Conservation (phyloP, 78 protist genomes). For the Polysphondylium violaceum region DNA sequence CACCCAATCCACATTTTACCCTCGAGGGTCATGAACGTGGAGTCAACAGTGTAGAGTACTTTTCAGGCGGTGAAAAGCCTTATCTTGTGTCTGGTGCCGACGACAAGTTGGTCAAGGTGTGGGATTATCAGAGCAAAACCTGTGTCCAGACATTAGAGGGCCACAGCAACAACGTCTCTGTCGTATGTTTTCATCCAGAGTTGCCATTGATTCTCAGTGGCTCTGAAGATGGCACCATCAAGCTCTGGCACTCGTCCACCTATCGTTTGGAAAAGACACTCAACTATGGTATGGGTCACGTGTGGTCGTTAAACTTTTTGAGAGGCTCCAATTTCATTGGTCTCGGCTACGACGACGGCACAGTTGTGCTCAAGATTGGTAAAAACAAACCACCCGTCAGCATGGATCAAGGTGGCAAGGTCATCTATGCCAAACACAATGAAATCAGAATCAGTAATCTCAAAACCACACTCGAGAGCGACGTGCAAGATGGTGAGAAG, state of each 20-base stretch:
- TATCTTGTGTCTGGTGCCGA: constrained; percentile 93
- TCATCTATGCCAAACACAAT: constrained; percentile 91
- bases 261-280: constrained; percentile 95
- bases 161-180: constrained; percentile 95
- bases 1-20: constrained; percentile 94
- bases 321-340: constrained; percentile 90
- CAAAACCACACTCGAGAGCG: neutral
- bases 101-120: constrained; percentile 87
- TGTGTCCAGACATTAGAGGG: constrained; percentile 97
- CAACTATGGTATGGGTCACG: constrained; percentile 96
- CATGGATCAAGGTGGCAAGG: constrained; percentile 97
- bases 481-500: constrained; percentile 92
- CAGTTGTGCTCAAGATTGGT: constrained; percentile 96
- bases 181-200: constrained; percentile 97
- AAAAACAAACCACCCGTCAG: constrained; percentile 95
- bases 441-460: constrained; percentile 87
- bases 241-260: constrained; percentile 96
- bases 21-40: constrained; percentile 99
- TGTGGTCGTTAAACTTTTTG: constrained; percentile 92
- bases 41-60: constrained; percentile 97
- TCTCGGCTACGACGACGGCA: constrained; percentile 97
- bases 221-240: constrained; percentile 93
- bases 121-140: constrained; percentile 98
- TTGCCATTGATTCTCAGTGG: constrained; percentile 97
- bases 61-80: constrained; percentile 97